Conservation (phyloP, 2,329 filamentous ascomycete genomes). For the Cladophialophora immunda region DNA sequence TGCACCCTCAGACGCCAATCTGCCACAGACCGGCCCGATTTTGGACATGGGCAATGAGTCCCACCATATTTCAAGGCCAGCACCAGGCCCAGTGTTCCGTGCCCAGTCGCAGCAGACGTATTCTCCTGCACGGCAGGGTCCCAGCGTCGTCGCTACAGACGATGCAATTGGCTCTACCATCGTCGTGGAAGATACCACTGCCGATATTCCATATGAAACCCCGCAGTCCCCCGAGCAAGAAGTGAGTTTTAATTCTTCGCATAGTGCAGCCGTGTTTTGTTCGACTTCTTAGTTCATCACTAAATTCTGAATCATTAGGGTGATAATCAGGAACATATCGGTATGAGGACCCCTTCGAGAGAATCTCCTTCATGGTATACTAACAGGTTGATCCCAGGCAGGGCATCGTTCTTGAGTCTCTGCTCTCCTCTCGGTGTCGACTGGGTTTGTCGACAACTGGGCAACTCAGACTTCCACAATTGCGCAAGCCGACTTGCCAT, state of each 20-base stretch:
- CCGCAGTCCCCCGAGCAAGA: neutral
- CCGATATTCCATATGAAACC: neutral
- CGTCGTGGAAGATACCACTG: neutral
- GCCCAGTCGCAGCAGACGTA: neutral
- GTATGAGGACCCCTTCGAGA: slow-evolving; percentile 1
- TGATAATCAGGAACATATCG: neutral
- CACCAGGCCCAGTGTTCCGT: neutral
- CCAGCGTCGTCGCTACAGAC: neutral
- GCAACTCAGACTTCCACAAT: neutral
- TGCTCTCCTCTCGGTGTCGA: neutral
- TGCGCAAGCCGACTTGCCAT: neutral
- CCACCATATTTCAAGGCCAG: neutral
- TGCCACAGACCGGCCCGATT: neutral
- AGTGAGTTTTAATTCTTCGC: neutral
- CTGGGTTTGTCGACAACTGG: slow-evolving; percentile 2
- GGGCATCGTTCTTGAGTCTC: neutral
- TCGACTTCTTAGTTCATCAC: neutral
- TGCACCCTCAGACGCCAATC: neutral
- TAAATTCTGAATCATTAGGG: neutral
- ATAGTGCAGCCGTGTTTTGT: too few relatives aligned
- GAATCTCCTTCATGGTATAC: too few relatives aligned
- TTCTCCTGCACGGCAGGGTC: neutral
- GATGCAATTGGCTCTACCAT: neutral
- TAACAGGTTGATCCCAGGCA: neutral
- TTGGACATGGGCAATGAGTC: neutral